Conservation (phyloP, 108 stramenopile species). For the Fragilariopsis cylindrus region DNA sequence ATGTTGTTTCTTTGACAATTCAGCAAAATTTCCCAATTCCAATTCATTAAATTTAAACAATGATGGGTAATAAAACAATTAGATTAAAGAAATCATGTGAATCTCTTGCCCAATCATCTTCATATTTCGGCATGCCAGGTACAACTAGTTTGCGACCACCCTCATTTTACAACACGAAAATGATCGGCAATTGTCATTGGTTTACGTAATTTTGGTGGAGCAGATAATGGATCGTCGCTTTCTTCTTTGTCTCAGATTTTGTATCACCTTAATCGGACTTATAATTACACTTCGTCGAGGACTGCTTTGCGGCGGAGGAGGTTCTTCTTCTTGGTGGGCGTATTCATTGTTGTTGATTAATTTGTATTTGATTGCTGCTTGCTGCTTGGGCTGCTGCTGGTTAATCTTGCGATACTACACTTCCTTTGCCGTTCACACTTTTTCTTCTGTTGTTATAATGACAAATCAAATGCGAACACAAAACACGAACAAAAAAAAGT, state of each 20-base stretch:
- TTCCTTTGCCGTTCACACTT: too few species aligned
- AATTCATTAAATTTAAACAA: slow-evolving; percentile 85
- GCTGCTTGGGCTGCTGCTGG: too few species aligned
- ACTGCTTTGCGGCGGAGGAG: too few species aligned
- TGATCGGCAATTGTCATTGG: slow-evolving; percentile 57
- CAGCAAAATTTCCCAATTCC: slow-evolving; percentile 79
- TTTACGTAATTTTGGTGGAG: slow-evolving; percentile 34
- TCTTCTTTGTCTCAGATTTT: not conserved
- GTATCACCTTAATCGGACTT: slow-evolving; percentile 5
- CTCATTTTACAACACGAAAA: slow-evolving; percentile 60
- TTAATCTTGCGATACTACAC: too few species aligned
- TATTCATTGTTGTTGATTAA: too few species aligned
- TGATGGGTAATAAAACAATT: slow-evolving; percentile 75
- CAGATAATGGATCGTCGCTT: slow-evolving; percentile 31
- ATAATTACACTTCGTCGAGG: not conserved
- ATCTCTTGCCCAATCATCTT: slow-evolving; percentile 73
- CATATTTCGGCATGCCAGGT: slow-evolving; percentile 72
- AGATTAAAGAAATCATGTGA: slow-evolving; percentile 88
- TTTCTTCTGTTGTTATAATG: too few species aligned
- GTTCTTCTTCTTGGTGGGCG: too few species aligned
- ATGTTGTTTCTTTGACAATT: slow-evolving; percentile 39
- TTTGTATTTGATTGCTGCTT: too few species aligned
- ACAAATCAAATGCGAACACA: too few species aligned
- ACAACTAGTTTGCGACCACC: slow-evolving; percentile 40
- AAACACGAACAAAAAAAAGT: too few species aligned